Percentiles rank a stretch among this genome's conserved stretches.
Conservation (phyloP, 352 stramenopile genomes). For the Phytophthora pinifolia region DNA sequence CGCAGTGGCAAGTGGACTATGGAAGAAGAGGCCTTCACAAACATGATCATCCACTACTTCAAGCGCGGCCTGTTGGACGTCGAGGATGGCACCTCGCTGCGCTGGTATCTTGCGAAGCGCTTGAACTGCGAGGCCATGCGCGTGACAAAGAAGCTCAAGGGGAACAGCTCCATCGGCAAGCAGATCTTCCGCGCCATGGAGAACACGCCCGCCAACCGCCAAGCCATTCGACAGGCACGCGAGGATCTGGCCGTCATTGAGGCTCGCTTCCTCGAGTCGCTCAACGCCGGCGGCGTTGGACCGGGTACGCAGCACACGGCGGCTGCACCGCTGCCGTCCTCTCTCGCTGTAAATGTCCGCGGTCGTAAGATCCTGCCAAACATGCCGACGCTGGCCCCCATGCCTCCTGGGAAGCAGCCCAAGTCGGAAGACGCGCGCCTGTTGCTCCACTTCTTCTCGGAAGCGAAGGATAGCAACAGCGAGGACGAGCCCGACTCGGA, state of each 20-base stretch:
- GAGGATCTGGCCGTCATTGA: constrained; percentile 66
- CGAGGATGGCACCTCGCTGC: constrained; percentile 81
- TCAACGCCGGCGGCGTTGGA: constrained; percentile 36
- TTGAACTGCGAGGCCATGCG: constrained; percentile 89
- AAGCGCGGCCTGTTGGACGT: constrained; percentile 77
- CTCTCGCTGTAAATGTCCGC: constrained; percentile 32
- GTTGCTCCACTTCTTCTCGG: constrained; percentile 76
- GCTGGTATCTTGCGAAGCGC: constrained; percentile 83
- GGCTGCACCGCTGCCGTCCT: constrained; percentile 16
- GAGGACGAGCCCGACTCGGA: constrained; percentile 29
- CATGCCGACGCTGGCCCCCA: constrained; percentile 17
- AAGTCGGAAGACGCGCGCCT: constrained; percentile 76
- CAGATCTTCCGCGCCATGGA: constrained; percentile 86
- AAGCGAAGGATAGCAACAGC: constrained; percentile 44
- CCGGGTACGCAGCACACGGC: constrained; percentile 15
- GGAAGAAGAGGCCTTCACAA: constrained; percentile 83
- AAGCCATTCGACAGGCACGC: constrained; percentile 50
- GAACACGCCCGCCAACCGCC: constrained; percentile 53
- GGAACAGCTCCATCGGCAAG: constrained; percentile 87
- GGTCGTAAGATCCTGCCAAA: constrained; percentile 40
- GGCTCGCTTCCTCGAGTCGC: constrained; percentile 70
- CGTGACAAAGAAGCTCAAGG: constrained; percentile 90
- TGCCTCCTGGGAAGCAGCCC: constrained; percentile 11
- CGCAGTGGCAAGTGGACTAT: constrained; percentile 86
- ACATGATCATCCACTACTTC: constrained; percentile 87